A percentile compares a stretch with the other conserved stretches of the same genome.
These are phyloP conservation scores for Pseudozyma hubeiensis DNA, from an alignment of 1,284 basidiomycete species.

Conservation along the genomic window DNA sequence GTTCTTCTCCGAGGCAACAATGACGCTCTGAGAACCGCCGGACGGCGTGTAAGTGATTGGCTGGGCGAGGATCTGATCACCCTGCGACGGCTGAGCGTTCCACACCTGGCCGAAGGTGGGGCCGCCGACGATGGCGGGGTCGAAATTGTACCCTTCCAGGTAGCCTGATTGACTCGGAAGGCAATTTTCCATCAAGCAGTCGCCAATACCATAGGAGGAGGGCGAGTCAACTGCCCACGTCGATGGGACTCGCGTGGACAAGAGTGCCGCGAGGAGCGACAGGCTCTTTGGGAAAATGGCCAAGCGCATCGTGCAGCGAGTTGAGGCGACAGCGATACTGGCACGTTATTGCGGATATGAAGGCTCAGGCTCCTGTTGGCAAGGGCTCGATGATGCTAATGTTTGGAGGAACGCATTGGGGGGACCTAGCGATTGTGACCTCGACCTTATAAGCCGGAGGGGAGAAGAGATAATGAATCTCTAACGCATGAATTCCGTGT, in stretches of 20 bases:
- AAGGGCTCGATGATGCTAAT: not conserved
- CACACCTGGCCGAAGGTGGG: slow-evolving; percentile 14
- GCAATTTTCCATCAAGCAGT: slow-evolving; percentile 24
- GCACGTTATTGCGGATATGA: not conserved
- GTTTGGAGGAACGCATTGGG: no score
- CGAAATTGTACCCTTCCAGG: slow-evolving; percentile 31
- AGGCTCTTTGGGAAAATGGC: not conserved
- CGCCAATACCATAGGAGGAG: slow-evolving; percentile 7
- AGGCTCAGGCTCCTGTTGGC: not conserved
- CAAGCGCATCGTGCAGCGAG: not conserved
- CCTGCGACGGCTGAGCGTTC: not conserved
- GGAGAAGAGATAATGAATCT: no score
- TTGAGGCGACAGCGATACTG: not conserved
- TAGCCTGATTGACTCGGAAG: slow-evolving; percentile 14
- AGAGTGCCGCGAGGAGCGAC: not conserved
- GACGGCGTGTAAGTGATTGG: slow-evolving; percentile 19
- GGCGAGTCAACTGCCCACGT: no score
- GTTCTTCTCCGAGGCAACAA: slow-evolving; percentile 16
- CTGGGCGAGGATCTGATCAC: slow-evolving; percentile 10
- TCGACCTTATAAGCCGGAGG: no score
- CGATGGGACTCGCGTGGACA: no score
- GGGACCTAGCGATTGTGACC: no score
- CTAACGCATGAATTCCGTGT: no score
- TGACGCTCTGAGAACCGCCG: slow-evolving; percentile 14
- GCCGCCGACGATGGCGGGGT: slow-evolving; percentile 26